Percentiles rank a stretch among this genome's conserved stretches.
Evolutionary conservation across 1,139 yeast genomes (phyloP).

Genomic region (Kluyveromyces sp.): DNA sequence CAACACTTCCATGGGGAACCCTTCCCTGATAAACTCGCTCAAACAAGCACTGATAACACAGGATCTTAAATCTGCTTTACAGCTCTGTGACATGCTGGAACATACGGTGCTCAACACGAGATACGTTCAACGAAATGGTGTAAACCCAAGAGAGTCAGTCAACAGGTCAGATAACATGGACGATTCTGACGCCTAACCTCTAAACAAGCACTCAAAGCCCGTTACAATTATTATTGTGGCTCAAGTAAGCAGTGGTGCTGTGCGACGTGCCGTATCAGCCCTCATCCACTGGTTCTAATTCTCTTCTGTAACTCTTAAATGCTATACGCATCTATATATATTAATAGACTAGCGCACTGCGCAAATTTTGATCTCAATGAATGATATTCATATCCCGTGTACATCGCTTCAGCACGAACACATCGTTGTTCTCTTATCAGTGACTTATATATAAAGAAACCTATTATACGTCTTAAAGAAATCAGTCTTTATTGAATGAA

Average conservation of each 20-base stretch:
- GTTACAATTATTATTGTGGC: no score
- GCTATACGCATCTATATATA: neutral
- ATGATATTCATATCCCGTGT: neutral
- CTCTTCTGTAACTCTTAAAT: no score
- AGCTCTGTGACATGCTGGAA: conserved; percentile 20
- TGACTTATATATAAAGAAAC: no score
- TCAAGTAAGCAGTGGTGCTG: no score
- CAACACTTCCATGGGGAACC: conserved; percentile 11
- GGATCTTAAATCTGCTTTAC: conserved; percentile 20
- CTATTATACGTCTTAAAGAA: no score
- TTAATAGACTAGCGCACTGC: neutral
- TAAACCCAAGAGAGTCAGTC: conserved; percentile 16
- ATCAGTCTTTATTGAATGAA: no score
- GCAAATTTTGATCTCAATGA: neutral
- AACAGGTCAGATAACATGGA: conserved; percentile 3
- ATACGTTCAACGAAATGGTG: conserved; percentile 24
- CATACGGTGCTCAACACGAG: conserved; percentile 19
- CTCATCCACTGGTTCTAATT: no score
- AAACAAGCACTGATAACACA: conserved; percentile 21
- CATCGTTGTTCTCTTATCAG: neutral
- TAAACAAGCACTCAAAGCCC: neutral
- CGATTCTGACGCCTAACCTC: conserved; percentile 3
- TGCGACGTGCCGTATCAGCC: no score
- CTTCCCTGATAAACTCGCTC: conserved; percentile 18
- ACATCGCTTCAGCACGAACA: no score